Conservation (phyloP, 2,329 filamentous ascomycete species). For the Aureobasidium sp. region DNA sequence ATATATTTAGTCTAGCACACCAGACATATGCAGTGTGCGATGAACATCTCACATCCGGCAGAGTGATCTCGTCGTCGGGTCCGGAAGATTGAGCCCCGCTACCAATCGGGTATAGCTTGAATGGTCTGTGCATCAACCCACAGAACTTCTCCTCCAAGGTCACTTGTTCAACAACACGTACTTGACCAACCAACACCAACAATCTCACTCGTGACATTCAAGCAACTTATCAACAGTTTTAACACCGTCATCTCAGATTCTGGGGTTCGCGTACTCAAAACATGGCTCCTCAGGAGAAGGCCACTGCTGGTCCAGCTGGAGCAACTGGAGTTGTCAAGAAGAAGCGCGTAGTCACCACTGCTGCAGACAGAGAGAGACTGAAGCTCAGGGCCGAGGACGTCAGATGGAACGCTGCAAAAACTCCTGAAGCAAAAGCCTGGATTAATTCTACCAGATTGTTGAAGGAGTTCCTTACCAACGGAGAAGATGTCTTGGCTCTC, state of each 20-base stretch:
- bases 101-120: neutral
- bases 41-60: too few relatives aligned
- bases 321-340: neutral
- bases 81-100: neutral
- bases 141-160: neutral
- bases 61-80: neutral
- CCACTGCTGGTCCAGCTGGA: neutral
- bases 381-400: neutral
- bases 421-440: slow-evolving; percentile 6
- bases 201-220: neutral
- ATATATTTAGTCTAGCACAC: too few relatives aligned
- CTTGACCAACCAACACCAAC: neutral
- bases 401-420: slow-evolving; percentile 1
- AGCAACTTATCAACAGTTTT: neutral
- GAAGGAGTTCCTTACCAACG: neutral
- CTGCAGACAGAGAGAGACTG: slow-evolving; percentile 1
- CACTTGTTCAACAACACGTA: slow-evolving; percentile 4
- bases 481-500: neutral
- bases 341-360: slow-evolving; percentile 6
- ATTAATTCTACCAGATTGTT: slow-evolving; percentile 1
- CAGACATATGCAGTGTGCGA: too few relatives aligned
- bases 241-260: neutral
- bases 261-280: neutral
- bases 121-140: neutral
- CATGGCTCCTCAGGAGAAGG: neutral